Percentiles rank a stretch among this genome's conserved stretches.
Evolutionary conservation across 2,329 filamentous ascomycete genomes (phyloP).

Genomic region (Colletotrichum spaethianum): DNA sequence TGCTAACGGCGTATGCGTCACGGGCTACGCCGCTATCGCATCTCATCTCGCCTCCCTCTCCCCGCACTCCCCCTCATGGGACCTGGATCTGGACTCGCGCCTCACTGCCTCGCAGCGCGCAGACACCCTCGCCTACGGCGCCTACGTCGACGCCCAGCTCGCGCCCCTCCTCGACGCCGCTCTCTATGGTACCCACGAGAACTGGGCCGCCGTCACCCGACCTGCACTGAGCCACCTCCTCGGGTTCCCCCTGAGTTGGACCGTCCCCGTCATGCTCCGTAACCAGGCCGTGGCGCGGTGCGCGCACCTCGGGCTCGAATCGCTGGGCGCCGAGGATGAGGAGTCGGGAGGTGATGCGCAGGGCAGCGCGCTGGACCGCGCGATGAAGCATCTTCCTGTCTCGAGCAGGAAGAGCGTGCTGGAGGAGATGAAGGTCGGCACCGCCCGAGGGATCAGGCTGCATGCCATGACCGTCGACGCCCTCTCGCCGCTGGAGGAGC

Average conservation of each 20-base stretch:
- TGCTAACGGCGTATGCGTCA: conserved; percentile 66
- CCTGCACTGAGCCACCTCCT: conserved; percentile 86
- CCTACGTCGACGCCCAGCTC: conserved; percentile 83
- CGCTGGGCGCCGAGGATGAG: conserved; percentile 73
- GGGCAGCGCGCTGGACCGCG: conserved; percentile 46
- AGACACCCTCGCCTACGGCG: conserved; percentile 67
- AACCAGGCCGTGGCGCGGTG: conserved; percentile 79
- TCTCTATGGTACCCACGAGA: conserved; percentile 90
- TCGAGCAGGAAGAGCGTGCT: conserved; percentile 68
- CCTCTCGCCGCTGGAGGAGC: conserved; percentile 77
- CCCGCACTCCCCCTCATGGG: conserved; percentile 46
- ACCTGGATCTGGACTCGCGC: conserved; percentile 54
- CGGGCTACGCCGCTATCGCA: conserved; percentile 74
- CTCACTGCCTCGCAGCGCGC: conserved; percentile 59
- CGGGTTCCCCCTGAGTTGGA: conserved; percentile 90
- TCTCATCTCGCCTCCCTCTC: conserved; percentile 64
- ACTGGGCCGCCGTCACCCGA: conserved; percentile 84
- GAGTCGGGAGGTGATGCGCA: conserved; percentile 50
- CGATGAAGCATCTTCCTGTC: conserved; percentile 47
- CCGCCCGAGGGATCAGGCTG: conserved; percentile 81
- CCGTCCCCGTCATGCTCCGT: conserved; percentile 81
- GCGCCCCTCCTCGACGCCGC: conserved; percentile 86
- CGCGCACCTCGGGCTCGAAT: conserved; percentile 77
- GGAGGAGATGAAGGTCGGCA: conserved; percentile 77
- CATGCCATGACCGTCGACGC: conserved; percentile 80